Conservation (phyloP, 2,329 filamentous ascomycete genomes). For the Beauveria varroae region DNA sequence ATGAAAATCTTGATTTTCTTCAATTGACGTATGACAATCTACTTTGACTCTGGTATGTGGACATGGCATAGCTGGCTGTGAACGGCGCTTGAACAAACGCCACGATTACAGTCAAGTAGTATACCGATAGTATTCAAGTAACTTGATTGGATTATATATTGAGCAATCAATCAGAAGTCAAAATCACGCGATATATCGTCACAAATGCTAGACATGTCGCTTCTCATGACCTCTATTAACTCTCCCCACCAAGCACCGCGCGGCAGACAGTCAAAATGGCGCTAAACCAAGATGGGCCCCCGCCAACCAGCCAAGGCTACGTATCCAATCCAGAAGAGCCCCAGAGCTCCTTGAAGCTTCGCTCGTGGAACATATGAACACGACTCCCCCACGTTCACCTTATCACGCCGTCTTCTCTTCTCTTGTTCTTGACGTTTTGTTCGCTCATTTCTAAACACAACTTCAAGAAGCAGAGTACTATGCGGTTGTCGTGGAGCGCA, state of each 20-base stretch:
- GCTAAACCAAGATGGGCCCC: slow-evolving; percentile 6
- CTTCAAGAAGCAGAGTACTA: slow-evolving; percentile 26
- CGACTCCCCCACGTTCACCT: neutral
- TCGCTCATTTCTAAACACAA: neutral
- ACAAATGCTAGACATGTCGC: neutral
- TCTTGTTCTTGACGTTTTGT: neutral
- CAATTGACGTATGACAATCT: neutral
- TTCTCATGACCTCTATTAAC: neutral
- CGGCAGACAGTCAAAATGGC: neutral
- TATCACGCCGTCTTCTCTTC: neutral
- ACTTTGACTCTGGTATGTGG: no score
- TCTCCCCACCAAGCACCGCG: slow-evolving; percentile 1
- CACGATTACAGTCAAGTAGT: no score
- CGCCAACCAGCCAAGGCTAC: slow-evolving; percentile 9
- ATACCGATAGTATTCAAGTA: neutral
- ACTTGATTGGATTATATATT: neutral
- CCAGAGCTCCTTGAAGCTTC: slow-evolving; percentile 11
- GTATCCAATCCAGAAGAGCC: slow-evolving; percentile 10
- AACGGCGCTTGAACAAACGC: no score
- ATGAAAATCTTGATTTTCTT: neutral
- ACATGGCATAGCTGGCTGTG: no score
- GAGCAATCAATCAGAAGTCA: no score
- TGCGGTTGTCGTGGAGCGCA: slow-evolving; percentile 69
- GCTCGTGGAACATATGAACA: slow-evolving; percentile 6
- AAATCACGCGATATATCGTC: neutral